Conservation (phyloP, 2,329 filamentous ascomycete species). For the Aspergillus latus region DNA sequence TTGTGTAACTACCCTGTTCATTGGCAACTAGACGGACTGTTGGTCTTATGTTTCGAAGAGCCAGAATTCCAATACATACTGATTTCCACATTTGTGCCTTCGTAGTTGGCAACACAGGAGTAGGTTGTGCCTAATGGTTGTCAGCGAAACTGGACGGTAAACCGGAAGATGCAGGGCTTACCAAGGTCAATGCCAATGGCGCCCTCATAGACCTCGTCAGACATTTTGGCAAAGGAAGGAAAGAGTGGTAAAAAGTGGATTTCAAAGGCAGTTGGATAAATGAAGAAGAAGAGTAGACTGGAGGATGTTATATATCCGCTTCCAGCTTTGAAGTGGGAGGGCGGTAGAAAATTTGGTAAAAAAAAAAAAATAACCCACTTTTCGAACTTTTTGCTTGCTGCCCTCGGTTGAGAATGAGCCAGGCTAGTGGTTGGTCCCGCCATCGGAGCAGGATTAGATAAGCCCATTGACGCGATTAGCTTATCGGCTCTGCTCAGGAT, state of each 20-base stretch:
- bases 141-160: slow-evolving; percentile 21
- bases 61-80: slow-evolving; percentile 56
- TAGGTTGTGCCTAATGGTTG: slow-evolving; percentile 82
- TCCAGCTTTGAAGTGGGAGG: slow-evolving; percentile 24
- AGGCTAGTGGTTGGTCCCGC: slow-evolving; percentile 9
- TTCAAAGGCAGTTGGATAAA: slow-evolving; percentile 13
- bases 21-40: slow-evolving; percentile 69
- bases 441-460: slow-evolving; percentile 16
- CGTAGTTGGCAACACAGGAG: slow-evolving; percentile 99
- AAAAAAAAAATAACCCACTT: slow-evolving; percentile 23
- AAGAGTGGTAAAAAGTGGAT: slow-evolving; percentile 12
- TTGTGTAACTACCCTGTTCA: slow-evolving; percentile 99
- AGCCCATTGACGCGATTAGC: slow-evolving; percentile 5
- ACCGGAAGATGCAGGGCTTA: slow-evolving; percentile 51
- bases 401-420: slow-evolving; percentile 14
- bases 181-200: slow-evolving; percentile 99
- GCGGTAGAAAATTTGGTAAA: slow-evolving; percentile 22
- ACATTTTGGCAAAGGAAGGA: slow-evolving; percentile 59
- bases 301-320: slow-evolving; percentile 23
- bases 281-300: slow-evolving; percentile 14
- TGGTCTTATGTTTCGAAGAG: not conserved
- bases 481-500: not conserved
- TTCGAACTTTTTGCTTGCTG: slow-evolving; percentile 15
- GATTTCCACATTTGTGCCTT: slow-evolving; percentile 99
- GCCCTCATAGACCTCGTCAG: slow-evolving; percentile 98